phyloP scores from a whole-genome alignment of 768 basidiomycete genomes.

The Leccinum barrowsii region DNA sequence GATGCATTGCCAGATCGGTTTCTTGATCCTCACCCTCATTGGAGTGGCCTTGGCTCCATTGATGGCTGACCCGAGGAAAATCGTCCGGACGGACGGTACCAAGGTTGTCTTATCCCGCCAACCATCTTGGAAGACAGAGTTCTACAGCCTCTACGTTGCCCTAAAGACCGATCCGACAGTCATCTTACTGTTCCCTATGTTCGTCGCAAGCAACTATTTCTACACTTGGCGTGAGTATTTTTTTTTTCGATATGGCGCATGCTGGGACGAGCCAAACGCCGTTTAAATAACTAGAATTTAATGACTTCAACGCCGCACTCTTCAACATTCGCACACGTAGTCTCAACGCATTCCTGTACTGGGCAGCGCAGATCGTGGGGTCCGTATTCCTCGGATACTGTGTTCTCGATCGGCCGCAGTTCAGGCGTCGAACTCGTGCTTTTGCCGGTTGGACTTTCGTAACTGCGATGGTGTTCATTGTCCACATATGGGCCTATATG shows the following conservation, averaged over 20 bases:
- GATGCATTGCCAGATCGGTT: constrained; percentile 55
- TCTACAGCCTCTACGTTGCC: constrained; percentile 64
- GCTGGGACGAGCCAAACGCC: constrained; percentile 6
- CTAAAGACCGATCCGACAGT: constrained; percentile 70
- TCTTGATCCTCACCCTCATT: constrained; percentile 67
- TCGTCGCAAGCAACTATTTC: constrained; percentile 82
- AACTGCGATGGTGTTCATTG: constrained; percentile 58
- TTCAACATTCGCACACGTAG: constrained; percentile 79
- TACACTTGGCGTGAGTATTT: constrained; percentile 72
- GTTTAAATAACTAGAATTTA: constrained; percentile 38
- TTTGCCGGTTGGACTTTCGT: constrained; percentile 66
- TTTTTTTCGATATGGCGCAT: background rate
- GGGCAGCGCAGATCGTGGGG: constrained; percentile 75
- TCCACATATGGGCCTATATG: constrained; percentile 74
- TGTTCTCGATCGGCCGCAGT: constrained; percentile 54
- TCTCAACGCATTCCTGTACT: constrained; percentile 79
- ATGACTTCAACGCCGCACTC: constrained; percentile 70
- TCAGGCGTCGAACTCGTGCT: constrained; percentile 66
- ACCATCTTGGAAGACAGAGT: constrained; percentile 75
- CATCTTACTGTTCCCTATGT: constrained; percentile 79
- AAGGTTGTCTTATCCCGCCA: constrained; percentile 59
- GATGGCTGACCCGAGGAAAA: constrained; percentile 69
- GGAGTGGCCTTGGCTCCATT: constrained; percentile 64
- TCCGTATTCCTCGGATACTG: constrained; percentile 63
- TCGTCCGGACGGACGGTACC: constrained; percentile 74